A percentile compares a stretch with the other conserved stretches of the same genome.
phyloP scores from a whole-genome alignment of 1,284 basidiomycete species.

The Rhodotorula sp. region DNA sequence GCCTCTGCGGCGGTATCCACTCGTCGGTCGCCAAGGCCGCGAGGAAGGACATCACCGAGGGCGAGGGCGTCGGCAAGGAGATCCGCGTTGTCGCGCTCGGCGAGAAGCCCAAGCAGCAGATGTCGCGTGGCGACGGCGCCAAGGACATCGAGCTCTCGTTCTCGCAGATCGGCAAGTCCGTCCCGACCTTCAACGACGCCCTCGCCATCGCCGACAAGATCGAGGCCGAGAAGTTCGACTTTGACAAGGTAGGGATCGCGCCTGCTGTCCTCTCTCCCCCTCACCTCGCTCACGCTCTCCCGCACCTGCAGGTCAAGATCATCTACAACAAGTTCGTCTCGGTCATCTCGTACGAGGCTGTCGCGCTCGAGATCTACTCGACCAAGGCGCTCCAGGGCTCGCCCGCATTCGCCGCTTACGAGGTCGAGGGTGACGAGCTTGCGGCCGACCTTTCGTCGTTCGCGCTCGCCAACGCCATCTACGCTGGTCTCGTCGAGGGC shows the following conservation, averaged over 20 bases:
- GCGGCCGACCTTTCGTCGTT: slow-evolving; percentile 95
- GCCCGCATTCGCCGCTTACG: slow-evolving; percentile 63
- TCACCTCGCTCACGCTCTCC: background rate
- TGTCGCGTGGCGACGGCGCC: slow-evolving; percentile 58
- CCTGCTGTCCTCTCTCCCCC: slow-evolving; percentile 5
- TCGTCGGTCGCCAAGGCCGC: slow-evolving; percentile 91
- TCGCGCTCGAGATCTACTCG: slow-evolving; percentile 74
- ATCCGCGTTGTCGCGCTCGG: slow-evolving; percentile 78
- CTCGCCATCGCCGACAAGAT: slow-evolving; percentile 92
- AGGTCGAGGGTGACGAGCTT: slow-evolving; percentile 79
- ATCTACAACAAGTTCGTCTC: slow-evolving; percentile 94
- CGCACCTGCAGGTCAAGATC: slow-evolving; percentile 60
- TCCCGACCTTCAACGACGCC: slow-evolving; percentile 96
- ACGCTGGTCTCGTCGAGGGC: slow-evolving; percentile 88
- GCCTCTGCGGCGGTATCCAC: slow-evolving; percentile 99
- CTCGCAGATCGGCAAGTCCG: slow-evolving; percentile 96
- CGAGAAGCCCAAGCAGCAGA: slow-evolving; percentile 96
- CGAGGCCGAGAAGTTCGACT: slow-evolving; percentile 78
- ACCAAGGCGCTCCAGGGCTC: slow-evolving; percentile 76
- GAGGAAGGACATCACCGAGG: slow-evolving; percentile 63
- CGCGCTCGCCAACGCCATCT: slow-evolving; percentile 94
- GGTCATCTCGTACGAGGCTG: slow-evolving; percentile 87
- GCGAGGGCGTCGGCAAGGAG: slow-evolving; percentile 56
- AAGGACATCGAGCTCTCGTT: slow-evolving; percentile 81
- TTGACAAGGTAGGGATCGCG: slow-evolving; percentile 66